Conservation (phyloP, 2,329 filamentous ascomycete species). For the Ceratocystis lukuohia region DNA sequence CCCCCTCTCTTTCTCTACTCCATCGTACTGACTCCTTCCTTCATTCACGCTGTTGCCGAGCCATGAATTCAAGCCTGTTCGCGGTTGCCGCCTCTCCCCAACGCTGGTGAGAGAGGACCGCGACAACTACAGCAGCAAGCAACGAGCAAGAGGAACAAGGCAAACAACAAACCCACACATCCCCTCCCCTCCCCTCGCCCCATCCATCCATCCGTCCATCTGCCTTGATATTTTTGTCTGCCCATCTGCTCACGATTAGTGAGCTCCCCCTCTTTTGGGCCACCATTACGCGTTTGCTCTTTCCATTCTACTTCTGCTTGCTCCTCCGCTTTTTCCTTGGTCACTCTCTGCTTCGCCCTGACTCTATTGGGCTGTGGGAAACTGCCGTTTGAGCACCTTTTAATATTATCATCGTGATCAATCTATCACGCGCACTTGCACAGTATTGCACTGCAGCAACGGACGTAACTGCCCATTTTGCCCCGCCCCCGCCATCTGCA, state of each 20-base stretch:
- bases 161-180: neutral
- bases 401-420: neutral
- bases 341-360: neutral
- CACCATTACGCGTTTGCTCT: neutral
- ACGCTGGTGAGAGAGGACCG: constrained; percentile 14
- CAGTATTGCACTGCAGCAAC: neutral
- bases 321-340: neutral
- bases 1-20: neutral
- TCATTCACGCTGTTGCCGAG: neutral
- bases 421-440: neutral
- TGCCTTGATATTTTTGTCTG: neutral
- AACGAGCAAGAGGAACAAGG: neutral
- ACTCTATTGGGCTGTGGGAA: neutral
- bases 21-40: neutral
- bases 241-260: neutral
- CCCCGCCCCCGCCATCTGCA: constrained; percentile 17
- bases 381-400: constrained; percentile 8
- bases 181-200: neutral
- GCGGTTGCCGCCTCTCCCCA: constrained; percentile 15
- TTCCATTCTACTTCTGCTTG: neutral
- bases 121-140: neutral
- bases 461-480: constrained; percentile 1
- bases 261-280: constrained; percentile 2
- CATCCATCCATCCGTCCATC: neutral
- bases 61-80: constrained; percentile 15